These are phyloP conservation scores for Podila minutissima DNA, from an alignment of 192 early-diverging fungal genomes.

Conservation along the genomic window DNA sequence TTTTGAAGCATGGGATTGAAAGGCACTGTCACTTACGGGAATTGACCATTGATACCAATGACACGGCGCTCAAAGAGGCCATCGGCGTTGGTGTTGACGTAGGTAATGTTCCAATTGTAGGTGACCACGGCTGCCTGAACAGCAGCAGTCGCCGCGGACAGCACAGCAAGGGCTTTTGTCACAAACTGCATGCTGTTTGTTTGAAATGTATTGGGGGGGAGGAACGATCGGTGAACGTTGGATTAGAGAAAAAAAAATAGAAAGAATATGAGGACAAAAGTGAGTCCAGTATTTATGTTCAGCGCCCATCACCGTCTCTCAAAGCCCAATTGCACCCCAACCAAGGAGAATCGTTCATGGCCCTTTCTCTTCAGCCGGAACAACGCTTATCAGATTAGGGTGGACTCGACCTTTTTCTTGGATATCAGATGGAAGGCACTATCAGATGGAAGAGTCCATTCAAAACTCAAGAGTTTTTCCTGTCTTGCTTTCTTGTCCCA, in stretches of 20 bases:
- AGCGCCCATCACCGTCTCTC: too few relatives aligned
- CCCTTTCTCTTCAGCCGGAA: too few relatives aligned
- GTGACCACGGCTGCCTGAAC: slow-evolving; percentile 59
- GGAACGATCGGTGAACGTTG: not conserved
- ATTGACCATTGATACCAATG: slow-evolving; percentile 68
- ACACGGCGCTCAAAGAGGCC: slow-evolving; percentile 65
- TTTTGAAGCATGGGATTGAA: slow-evolving; percentile 21
- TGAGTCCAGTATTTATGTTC: not conserved
- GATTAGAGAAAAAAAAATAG: not conserved
- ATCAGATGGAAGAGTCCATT: too few relatives aligned
- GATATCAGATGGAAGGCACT: too few relatives aligned
- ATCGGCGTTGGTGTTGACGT: slow-evolving; percentile 69
- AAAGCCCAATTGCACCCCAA: too few relatives aligned
- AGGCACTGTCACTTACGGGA: slow-evolving; percentile 55
- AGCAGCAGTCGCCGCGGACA: slow-evolving; percentile 18
- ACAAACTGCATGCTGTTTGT: slow-evolving; percentile 1
- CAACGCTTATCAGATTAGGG: too few relatives aligned
- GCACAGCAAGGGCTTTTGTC: slow-evolving; percentile 11
- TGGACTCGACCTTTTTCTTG: too few relatives aligned
- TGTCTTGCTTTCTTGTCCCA: too few relatives aligned
- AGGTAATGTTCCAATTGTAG: slow-evolving; percentile 74
- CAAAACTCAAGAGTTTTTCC: too few relatives aligned
- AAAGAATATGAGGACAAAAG: slow-evolving; percentile 1
- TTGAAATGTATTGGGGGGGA: not conserved
- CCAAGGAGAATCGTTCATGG: too few relatives aligned